phyloP scores from a whole-genome alignment of 768 basidiomycete genomes.

The Suillus luteus region DNA sequence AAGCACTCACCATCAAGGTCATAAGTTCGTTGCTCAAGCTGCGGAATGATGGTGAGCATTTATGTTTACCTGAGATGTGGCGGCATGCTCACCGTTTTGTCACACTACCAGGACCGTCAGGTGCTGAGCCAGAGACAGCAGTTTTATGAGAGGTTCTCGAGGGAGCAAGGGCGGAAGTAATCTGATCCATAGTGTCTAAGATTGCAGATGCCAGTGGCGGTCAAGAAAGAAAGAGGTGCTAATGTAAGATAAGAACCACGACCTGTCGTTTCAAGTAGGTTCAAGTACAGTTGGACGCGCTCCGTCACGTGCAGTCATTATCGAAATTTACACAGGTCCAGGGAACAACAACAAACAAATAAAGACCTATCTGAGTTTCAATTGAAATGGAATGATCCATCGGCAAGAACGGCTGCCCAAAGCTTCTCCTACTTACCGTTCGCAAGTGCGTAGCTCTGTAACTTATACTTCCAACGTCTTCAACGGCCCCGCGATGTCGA shows the following conservation, averaged over 20 bases:
- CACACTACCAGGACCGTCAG: constrained; percentile 72
- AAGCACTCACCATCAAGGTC: constrained; percentile 74
- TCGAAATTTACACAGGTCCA: constrained; percentile 7
- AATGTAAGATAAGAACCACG: constrained; percentile 15
- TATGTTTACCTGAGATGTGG: constrained; percentile 5
- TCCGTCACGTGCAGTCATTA: constrained; percentile 29
- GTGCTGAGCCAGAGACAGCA: constrained; percentile 49
- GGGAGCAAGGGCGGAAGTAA: constrained; percentile 62
- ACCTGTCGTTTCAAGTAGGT: constrained; percentile 1
- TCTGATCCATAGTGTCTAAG: constrained; percentile 63
- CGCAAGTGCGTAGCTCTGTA: constrained; percentile 26
- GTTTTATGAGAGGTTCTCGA: constrained; percentile 61
- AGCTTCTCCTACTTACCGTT: neutral
- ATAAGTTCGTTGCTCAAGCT: constrained; percentile 85
- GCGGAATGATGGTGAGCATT: constrained; percentile 10
- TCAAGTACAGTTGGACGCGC: constrained; percentile 28
- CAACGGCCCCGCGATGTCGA: constrained; percentile 36
- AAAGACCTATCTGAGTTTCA: constrained; percentile 9
- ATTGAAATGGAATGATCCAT: neutral
- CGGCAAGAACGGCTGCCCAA: constrained; percentile 11
- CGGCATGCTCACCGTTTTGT: constrained; percentile 67
- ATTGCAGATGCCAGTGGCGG: constrained; percentile 18
- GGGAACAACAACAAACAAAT: constrained; percentile 1
- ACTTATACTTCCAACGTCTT: constrained; percentile 24
- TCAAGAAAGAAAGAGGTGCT: constrained; percentile 13